Conservation (phyloP, 1,284 basidiomycete species). For the Microstroma glucosiphilum region DNA sequence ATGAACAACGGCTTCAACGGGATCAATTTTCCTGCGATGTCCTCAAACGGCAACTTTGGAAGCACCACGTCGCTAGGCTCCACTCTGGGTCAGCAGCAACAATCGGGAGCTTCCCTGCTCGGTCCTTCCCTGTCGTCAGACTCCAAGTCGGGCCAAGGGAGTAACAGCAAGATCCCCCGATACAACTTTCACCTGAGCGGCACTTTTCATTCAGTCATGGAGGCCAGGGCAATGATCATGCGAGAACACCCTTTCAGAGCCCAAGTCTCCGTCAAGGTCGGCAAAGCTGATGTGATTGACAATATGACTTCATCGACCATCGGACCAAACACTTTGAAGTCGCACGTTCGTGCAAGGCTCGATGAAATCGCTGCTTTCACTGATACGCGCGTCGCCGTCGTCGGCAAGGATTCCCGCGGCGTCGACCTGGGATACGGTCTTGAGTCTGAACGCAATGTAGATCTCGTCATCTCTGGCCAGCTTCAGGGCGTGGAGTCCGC, state of each 20-base stretch:
- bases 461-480: constrained; percentile 77
- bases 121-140: background rate
- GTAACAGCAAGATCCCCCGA: constrained; percentile 15
- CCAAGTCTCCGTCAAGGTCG: constrained; percentile 76
- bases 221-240: constrained; percentile 76
- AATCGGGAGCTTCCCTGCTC: background rate
- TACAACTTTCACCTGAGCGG: constrained; percentile 83
- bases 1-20: background rate
- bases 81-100: background rate
- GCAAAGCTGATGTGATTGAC: constrained; percentile 77
- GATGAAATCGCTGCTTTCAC: constrained; percentile 88
- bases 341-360: constrained; percentile 75
- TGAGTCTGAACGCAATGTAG: constrained; percentile 86
- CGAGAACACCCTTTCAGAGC: constrained; percentile 83
- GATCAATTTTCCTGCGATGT: background rate
- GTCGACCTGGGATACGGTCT: constrained; percentile 59
- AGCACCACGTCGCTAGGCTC: constrained; percentile 1
- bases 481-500: constrained; percentile 86
- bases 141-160: background rate
- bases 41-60: background rate
- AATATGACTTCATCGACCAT: constrained; percentile 14
- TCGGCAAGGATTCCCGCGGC: constrained; percentile 46
- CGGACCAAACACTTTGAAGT: constrained; percentile 63
- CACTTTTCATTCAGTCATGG: constrained; percentile 84
- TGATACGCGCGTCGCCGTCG: constrained; percentile 76